These are phyloP conservation scores for Leishmania tarentolae DNA, from an alignment of 208 protist genomes.

Conservation along the genomic window DNA sequence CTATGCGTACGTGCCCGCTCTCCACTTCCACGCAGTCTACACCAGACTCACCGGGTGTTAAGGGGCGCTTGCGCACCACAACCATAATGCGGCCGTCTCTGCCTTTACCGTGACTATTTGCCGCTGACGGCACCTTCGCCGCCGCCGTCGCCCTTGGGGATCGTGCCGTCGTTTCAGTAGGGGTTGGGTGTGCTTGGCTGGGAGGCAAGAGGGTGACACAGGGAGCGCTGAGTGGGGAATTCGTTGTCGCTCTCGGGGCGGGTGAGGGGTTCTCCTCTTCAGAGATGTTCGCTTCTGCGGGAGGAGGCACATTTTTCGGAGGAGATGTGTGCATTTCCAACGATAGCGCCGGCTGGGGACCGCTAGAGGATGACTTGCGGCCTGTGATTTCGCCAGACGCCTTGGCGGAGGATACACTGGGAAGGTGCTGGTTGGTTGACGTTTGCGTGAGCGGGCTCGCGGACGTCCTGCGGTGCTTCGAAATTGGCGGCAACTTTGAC, in stretches of 20 bases:
- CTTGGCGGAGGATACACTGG: neutral
- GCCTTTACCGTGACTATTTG: slow-evolving; percentile 11
- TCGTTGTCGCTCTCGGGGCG: neutral
- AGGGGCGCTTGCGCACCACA: slow-evolving; percentile 87
- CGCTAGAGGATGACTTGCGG: neutral
- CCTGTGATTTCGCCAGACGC: neutral
- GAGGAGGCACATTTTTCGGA: neutral
- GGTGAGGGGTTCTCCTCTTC: neutral
- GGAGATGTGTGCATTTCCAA: neutral
- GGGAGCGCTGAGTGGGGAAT: neutral
- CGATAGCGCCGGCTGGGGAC: neutral
- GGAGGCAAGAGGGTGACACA: neutral
- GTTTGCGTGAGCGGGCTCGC: neutral
- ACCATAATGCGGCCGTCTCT: slow-evolving; percentile 80
- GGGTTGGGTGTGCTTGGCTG: neutral
- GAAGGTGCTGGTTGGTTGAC: neutral
- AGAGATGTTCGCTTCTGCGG: neutral
- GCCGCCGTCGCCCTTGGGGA: neutral
- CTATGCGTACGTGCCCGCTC: slow-evolving; percentile 48
- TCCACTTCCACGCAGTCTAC: slow-evolving; percentile 58
- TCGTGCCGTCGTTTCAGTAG: neutral
- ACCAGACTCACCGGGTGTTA: slow-evolving; percentile 47
- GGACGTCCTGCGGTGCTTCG: neutral
- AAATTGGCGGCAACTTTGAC: neutral
- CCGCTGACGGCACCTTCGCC: neutral